Base-by-base conservation (phyloP, 78 protist species). In the Pelomyxa schiedti region DNA sequence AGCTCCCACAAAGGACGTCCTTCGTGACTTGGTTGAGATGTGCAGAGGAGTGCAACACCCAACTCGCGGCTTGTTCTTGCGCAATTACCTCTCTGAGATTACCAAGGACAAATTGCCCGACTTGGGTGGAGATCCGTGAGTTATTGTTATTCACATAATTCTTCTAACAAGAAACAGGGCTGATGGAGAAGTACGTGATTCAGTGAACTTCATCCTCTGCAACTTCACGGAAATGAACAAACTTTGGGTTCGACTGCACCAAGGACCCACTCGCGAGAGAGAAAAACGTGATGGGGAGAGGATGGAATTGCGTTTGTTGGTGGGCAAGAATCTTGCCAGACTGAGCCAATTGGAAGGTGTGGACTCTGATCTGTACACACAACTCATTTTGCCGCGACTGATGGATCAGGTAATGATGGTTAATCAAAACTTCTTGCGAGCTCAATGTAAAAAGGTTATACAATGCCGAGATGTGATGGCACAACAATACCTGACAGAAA, bases 41-140 rank as follows among this genome's bases (percentile, higher is more conserved):
- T 95, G 97, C 83, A 75, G 94, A 1, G 98, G 99, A 36, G 97
- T 93, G 69, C 99, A 97, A 86, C 99, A 97, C 71, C 99, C 99
- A 39, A 92, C 93, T 58, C 82, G 99, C 16, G 98, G 99, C 37
- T 87, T 97, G 6, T 97, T 97, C 78, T 72, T 97, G 42, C 83
- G 99, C 68, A 70, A 90, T 80, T 97, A 94, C 69, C 88, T 97
- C 36, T 52, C 86, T 39, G 87, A 85, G 73, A 42, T 78, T 41
- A 77, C 87, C 26, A 78, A 86, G 79, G 92, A 91, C 79, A 80
- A 88, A 72, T 85, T 96, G 24, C 97, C 97, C 22, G 96, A 93
- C 83, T 26, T 30, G 0, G 87, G 69, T 29, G 53, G 81, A 8
- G 79, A 65, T 32, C 16, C 22, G n/a, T n/a, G n/a, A n/a, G n/a